Base-by-base conservation (phyloP, 805 yeast species). In the Deakozyma indianensis region DNA sequence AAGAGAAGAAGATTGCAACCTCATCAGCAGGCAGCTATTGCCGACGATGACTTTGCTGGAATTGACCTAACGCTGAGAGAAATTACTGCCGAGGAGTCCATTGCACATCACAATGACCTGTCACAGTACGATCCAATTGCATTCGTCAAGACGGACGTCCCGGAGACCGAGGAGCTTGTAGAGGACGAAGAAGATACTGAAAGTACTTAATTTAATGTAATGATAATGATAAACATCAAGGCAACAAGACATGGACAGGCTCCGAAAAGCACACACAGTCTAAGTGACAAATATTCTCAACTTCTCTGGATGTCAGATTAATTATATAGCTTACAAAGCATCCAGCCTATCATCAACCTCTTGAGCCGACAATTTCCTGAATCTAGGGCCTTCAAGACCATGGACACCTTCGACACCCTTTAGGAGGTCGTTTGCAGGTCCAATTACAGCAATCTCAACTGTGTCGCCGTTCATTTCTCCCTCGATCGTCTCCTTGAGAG, bases 391-490 rank as follows among this genome's bases (percentile, higher is more conserved):
- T 44, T 64, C 66, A n/a, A 72, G 80, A 38, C 70, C 73, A 45
- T 69, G 71, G 11, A 84, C 88, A 45, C 97, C 98, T 57, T 75
- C 75, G 66, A 79, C 85, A 0, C 96, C 96, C 52, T 90, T 73
- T 59, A 82, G 59, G 43, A 80, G 79, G 49, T 83, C 86, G 55
- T 85, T 80, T 41, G 94, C 83, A 44, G 77, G 81, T 46, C 95
- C 88, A 45, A 92, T 78, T 35, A 92, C 73, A 22, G 90, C 81
- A 48, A 92, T 83, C 64, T 92, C 98, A 51, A 92, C 90, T 42
- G 94, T 88, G 53, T 87, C 94, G 42, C 97, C 97, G 51, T 83
- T 87, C 77, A 92, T 83, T 60, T 92, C 99, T 47, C 98, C 98
- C 63, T 92, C 99, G 44, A 92, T 90, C 22, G 95, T 79, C 66